Percentiles rank a stretch among this genome's conserved stretches.
Conservation (phyloP, 129 eudicot species). For the Helianthus annuus region HanXRQr2.0-SUNRISE NC_035438.2:9570565-9571064, state of each 20-base stretch:
- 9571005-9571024: not conserved
- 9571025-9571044: not conserved
- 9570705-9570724: constrained; percentile 9
- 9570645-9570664: constrained; percentile 61
- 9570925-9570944: constrained; percentile 34
- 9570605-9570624: constrained; percentile 7
- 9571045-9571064: not conserved
- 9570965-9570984: constrained; percentile 88
- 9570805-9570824: constrained; percentile 54
- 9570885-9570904: constrained; percentile 38
- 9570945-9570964: constrained; percentile 65
- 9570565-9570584: too few relatives aligned
- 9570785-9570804: constrained; percentile 1
- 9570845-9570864: constrained; percentile 79
- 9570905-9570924: constrained; percentile 29
- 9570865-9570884: constrained; percentile 47
- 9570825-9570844: constrained; percentile 78
- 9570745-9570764: constrained; percentile 24
- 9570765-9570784: constrained; percentile 8
- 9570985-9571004: constrained; percentile 56
- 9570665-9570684: constrained; percentile 29
- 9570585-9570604: too few relatives aligned
- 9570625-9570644: constrained; percentile 4
- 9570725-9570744: constrained; percentile 13
- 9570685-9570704: not conserved